Conservation (phyloP, 192 early-diverging fungal genomes). For the Rhizoclosmatium globosum region DNA sequence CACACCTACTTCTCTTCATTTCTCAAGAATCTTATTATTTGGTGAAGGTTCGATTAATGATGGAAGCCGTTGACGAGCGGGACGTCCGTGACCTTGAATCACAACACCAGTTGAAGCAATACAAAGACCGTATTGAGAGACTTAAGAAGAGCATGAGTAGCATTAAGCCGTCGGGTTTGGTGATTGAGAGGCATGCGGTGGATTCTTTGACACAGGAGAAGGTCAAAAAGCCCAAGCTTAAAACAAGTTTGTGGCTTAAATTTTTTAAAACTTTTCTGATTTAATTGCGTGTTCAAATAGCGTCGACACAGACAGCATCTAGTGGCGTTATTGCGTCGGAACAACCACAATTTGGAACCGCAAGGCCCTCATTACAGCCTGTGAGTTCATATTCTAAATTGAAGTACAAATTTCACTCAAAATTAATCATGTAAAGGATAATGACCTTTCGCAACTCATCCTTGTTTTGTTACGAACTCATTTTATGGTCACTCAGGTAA, state of each 20-base stretch:
- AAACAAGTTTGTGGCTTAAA: not conserved
- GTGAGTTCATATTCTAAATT: too few relatives aligned
- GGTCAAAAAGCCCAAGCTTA: too few relatives aligned
- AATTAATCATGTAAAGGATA: too few relatives aligned
- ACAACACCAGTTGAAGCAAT: constrained; percentile 30
- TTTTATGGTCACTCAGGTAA: constrained; percentile 10
- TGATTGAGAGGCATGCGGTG: constrained; percentile 10
- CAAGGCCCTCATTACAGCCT: too few relatives aligned
- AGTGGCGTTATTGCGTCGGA: too few relatives aligned
- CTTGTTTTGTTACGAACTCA: constrained; percentile 21
- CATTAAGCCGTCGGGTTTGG: constrained; percentile 27
- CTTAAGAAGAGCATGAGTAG: constrained; percentile 11
- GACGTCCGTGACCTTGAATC: constrained; percentile 19
- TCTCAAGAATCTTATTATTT: not conserved
- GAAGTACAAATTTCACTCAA: too few relatives aligned
- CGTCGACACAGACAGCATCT: not conserved
- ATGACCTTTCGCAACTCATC: not conserved
- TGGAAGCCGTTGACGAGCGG: constrained; percentile 16
- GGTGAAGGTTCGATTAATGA: not conserved
- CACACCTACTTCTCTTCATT: not conserved
- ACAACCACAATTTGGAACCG: too few relatives aligned
- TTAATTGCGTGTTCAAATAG: not conserved
- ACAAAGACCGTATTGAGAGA: constrained; percentile 28
- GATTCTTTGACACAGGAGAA: not conserved
- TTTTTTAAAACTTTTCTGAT: not conserved